phyloP scores from a whole-genome alignment of 1,139 yeast species.

The Candida glucosophila region DNA sequence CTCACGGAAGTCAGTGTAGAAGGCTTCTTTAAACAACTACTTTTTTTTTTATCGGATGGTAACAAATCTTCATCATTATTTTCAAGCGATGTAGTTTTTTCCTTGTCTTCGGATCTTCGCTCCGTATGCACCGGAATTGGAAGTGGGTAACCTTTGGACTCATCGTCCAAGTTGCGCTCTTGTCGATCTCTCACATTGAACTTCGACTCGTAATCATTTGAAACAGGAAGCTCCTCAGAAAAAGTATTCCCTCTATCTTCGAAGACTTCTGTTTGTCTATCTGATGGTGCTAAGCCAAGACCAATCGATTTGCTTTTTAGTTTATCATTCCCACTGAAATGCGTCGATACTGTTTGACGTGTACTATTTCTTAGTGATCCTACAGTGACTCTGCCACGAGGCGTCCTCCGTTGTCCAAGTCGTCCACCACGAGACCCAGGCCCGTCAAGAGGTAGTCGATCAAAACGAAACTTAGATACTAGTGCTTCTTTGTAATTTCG shows the following conservation, averaged over 20 bases:
- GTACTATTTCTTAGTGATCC: slow-evolving; percentile 14
- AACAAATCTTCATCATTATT: no score
- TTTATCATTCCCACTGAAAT: slow-evolving; percentile 2
- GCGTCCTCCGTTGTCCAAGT: slow-evolving; percentile 10
- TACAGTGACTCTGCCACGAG: slow-evolving; percentile 22
- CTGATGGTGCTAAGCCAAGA: no score
- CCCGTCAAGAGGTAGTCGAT: slow-evolving; percentile 30
- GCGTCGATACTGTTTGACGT: slow-evolving; percentile 12
- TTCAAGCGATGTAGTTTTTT: no score
- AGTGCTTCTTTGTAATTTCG: slow-evolving; percentile 25
- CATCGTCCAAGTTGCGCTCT: no score
- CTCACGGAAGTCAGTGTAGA: slow-evolving; percentile 8
- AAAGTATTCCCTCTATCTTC: not conserved
- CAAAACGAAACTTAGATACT: slow-evolving; percentile 29
- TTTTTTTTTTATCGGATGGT: no score
- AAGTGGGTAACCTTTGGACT: no score
- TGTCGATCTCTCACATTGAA: slow-evolving; percentile 6
- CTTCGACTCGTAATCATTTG: not conserved
- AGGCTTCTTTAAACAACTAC: slow-evolving; percentile 1
- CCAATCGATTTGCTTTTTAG: not conserved
- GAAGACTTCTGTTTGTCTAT: not conserved
- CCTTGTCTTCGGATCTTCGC: no score
- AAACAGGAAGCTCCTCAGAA: no score
- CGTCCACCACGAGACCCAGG: slow-evolving; percentile 40
- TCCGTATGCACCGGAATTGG: no score